phyloP scores from a whole-genome alignment of 1,139 yeast genomes.

The Meyerozyma smithsonii region DNA sequence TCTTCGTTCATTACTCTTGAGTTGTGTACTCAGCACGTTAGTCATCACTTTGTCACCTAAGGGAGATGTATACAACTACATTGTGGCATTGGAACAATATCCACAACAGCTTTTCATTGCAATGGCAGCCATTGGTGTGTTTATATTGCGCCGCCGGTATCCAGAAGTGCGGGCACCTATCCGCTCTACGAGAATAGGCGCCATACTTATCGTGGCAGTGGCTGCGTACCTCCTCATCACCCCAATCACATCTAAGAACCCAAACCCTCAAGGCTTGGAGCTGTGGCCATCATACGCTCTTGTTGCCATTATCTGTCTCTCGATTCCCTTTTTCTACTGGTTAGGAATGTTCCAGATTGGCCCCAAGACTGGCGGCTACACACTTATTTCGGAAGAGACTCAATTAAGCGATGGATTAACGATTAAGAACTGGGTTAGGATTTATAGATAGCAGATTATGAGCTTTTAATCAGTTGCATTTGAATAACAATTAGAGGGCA shows the following conservation, averaged over 20 bases:
- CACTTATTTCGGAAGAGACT: slow-evolving; percentile 31
- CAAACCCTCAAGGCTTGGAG: slow-evolving; percentile 40
- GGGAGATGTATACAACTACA: slow-evolving; percentile 75
- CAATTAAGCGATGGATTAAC: slow-evolving; percentile 51
- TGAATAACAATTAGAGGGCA: not conserved
- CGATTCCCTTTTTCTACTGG: slow-evolving; percentile 45
- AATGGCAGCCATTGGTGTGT: slow-evolving; percentile 48
- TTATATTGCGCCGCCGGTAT: slow-evolving; percentile 42
- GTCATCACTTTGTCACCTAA: slow-evolving; percentile 65
- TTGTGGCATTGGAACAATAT: slow-evolving; percentile 69
- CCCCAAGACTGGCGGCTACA: slow-evolving; percentile 43
- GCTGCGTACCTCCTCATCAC: slow-evolving; percentile 39
- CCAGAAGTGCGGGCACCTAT: slow-evolving; percentile 48
- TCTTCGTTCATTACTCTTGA: slow-evolving; percentile 39
- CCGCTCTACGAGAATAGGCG: slow-evolving; percentile 43
- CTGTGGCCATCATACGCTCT: slow-evolving; percentile 51
- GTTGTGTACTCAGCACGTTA: slow-evolving; percentile 27
- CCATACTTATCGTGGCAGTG: slow-evolving; percentile 34
- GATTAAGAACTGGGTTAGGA: slow-evolving; percentile 49
- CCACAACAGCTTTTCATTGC: slow-evolving; percentile 52
- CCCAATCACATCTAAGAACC: slow-evolving; percentile 41
- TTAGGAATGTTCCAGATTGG: slow-evolving; percentile 36
- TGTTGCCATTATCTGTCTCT: slow-evolving; percentile 26
- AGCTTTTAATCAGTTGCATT: not conserved
- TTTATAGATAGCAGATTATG: slow-evolving; percentile 6